These are phyloP conservation scores for Erigeron philadelphicus DNA, from an alignment of 140 eudicot species.

Conservation along the genomic window DNA sequence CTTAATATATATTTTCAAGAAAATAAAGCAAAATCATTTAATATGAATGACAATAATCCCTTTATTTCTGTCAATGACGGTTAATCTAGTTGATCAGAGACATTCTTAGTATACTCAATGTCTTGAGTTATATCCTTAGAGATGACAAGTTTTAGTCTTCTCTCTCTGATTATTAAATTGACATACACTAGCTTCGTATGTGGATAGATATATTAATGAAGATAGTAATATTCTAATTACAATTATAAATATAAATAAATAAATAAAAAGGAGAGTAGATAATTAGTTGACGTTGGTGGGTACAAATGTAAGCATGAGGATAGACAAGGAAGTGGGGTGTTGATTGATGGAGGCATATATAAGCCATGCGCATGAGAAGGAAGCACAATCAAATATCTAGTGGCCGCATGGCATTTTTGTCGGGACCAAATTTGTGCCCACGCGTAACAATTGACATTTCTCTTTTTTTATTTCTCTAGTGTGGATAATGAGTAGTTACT, in stretches of 20 bases:
- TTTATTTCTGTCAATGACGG: too few species aligned
- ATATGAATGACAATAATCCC: too few species aligned
- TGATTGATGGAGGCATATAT: slow-evolving; percentile 26
- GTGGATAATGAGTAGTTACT: not conserved
- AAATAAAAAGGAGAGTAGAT: slow-evolving; percentile 19
- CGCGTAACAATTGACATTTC: slow-evolving; percentile 29
- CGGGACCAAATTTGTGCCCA: slow-evolving; percentile 32
- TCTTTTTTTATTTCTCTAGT: not conserved
- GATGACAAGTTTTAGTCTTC: too few species aligned
- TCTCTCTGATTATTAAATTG: too few species aligned
- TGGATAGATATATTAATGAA: too few species aligned
- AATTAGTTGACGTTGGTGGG: slow-evolving; percentile 33
- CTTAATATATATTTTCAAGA: too few species aligned
- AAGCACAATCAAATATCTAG: slow-evolving; percentile 27
- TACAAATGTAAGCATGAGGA: slow-evolving; percentile 27
- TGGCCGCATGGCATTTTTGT: slow-evolving; percentile 36
- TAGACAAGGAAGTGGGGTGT: slow-evolving; percentile 22
- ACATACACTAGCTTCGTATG: too few species aligned
- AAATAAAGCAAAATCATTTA: too few species aligned
- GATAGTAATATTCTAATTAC: not conserved
- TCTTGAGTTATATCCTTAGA: too few species aligned
- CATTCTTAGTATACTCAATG: too few species aligned
- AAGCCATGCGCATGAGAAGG: slow-evolving; percentile 29
- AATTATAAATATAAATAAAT: not conserved
- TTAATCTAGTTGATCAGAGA: too few species aligned